Evolutionary conservation across 306 rosid species (phyloP), one percentile per base, ranked within the genome.

Genomic region (Vigna hirtella): DNA sequence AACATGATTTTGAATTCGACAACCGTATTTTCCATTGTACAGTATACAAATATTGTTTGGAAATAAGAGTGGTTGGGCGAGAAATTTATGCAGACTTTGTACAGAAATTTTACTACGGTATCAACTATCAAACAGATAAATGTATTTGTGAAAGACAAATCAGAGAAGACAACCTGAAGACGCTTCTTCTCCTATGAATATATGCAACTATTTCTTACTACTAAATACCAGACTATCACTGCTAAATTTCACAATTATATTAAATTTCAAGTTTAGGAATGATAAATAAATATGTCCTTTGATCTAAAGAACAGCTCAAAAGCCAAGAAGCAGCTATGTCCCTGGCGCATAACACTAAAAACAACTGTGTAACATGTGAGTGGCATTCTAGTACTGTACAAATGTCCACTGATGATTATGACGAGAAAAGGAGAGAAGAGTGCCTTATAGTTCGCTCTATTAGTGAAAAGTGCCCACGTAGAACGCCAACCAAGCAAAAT

Each of bases 401-500:
- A 65, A 63, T 20, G 40, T 75, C 51, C 49, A 71, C 18, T 10
- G 56, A 45, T 26, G 28, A 26, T 26, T 26, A 26, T 26, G 72
- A 70, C 13, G 5, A 32, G 43, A 73, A 42, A 78, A 20, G 20
- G 28, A 17, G 47, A 71, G 53, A 61, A 28, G 13, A 75, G 20
- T 91, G 90, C 98, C 97, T 90, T 94, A 67, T 77, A 83, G 84
- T 94, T 89, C 74, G 87, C 88, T 87, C 81, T 85, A 79, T 58
- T 92, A 22, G 91, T 89, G 83, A 94, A 92, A 76, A 94, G 89
- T 24, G 81, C 83, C 91, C 82, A 89, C 2, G 80, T 88, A 66
- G 97, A 88, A 51, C 66, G 85, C 97, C 92, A 94, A 24, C 98
- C 98, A 77, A 94, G 98, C 73, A 94, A 87, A 82, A 92, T 83